Evolutionary conservation across 306 rosid genomes (phyloP).

Genomic region (Clitoria ternatea): DNA sequence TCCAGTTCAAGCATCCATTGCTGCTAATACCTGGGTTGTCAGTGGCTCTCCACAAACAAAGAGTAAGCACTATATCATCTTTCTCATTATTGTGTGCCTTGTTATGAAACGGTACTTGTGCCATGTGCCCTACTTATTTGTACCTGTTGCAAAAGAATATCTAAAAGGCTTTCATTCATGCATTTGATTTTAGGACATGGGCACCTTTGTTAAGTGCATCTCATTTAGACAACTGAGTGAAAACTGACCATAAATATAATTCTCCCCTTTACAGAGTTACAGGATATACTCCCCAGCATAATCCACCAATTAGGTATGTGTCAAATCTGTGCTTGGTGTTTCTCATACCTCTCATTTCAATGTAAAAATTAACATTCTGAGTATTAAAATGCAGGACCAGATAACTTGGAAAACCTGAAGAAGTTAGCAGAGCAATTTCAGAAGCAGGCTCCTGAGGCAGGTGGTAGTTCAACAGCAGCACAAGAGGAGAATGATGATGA

Average conservation of each 20-base stretch:
- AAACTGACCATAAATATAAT: neutral
- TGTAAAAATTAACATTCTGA: neutral
- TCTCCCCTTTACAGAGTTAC: conserved; percentile 68
- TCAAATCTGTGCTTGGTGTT: neutral
- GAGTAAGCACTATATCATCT: conserved; percentile 44
- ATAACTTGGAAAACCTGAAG: conserved; percentile 88
- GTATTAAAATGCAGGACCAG: conserved; percentile 61
- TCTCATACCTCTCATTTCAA: neutral
- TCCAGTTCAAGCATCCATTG: conserved; percentile 97
- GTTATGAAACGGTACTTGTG: neutral
- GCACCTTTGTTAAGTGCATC: neutral
- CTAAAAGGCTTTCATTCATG: too few species aligned
- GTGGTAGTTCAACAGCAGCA: conserved; percentile 34
- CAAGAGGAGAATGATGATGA: conserved; percentile 76
- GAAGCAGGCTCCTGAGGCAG: conserved; percentile 76
- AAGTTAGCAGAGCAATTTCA: conserved; percentile 88
- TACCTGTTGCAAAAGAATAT: too few species aligned
- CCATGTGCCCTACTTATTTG: neutral
- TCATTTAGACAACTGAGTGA: too few species aligned
- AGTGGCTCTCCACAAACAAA: conserved; percentile 95
- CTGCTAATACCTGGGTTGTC: conserved; percentile 99
- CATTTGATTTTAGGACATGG: too few species aligned
- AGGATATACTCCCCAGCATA: conserved; percentile 91
- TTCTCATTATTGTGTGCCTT: neutral
- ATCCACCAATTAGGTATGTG: conserved; percentile 83